Conservation (phyloP, 495 filamentous ascomycete species). For the Aspergillus saccharolyticus region DNA sequence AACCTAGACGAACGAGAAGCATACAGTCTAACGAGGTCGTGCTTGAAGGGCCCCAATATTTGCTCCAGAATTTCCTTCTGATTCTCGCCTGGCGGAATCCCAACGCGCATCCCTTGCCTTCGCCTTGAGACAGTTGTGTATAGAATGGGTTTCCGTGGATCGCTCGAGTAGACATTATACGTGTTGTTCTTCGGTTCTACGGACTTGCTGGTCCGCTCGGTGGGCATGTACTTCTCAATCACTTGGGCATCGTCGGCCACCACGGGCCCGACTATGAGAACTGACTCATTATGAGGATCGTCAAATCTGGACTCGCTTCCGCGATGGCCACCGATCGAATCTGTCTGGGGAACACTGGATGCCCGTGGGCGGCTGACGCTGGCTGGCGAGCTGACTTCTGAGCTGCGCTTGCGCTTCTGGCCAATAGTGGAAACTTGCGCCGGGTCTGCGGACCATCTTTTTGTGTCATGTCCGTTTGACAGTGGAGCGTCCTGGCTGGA, state of each 20-base stretch:
- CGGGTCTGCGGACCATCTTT: slow-evolving; percentile 27
- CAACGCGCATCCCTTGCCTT: slow-evolving; percentile 41
- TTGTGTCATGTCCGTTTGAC: slow-evolving; percentile 24
- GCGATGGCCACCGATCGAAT: slow-evolving; percentile 27
- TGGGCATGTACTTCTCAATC: slow-evolving; percentile 48
- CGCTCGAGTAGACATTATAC: slow-evolving; percentile 47
- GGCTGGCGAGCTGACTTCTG: slow-evolving; percentile 22
- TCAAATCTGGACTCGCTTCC: slow-evolving; percentile 33
- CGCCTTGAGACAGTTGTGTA: slow-evolving; percentile 45
- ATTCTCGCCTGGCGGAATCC: slow-evolving; percentile 46
- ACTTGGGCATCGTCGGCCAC: slow-evolving; percentile 49
- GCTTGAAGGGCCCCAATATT: slow-evolving; percentile 47
- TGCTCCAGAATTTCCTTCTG: slow-evolving; percentile 53
- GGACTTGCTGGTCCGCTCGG: slow-evolving; percentile 33
- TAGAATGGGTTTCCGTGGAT: slow-evolving; percentile 44
- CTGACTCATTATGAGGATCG: slow-evolving; percentile 43
- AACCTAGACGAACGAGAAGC: slow-evolving; percentile 14
- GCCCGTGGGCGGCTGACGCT: slow-evolving; percentile 13
- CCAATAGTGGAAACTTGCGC: slow-evolving; percentile 19
- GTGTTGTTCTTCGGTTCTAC: slow-evolving; percentile 40
- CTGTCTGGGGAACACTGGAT: slow-evolving; percentile 27
- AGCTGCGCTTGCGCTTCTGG: slow-evolving; percentile 39
- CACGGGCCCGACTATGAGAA: slow-evolving; percentile 48
- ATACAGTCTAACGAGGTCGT: slow-evolving; percentile 48
- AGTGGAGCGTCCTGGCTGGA: slow-evolving; percentile 23